Evolutionary conservation across 306 rosid genomes (phyloP).

Genomic region (Dryas octopetala): DNA sequence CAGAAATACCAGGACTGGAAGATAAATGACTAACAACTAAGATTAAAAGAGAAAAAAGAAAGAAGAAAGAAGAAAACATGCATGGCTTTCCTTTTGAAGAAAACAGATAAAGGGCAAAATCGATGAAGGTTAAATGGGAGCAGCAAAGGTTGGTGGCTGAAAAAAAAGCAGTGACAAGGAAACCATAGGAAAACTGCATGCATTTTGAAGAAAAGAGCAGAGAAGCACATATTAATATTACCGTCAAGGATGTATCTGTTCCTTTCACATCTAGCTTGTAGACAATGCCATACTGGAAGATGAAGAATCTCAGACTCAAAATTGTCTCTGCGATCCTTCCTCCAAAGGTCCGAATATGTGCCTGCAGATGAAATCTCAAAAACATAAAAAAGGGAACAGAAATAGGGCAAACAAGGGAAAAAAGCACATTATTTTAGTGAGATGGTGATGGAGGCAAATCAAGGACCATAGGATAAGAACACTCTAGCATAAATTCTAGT

Average conservation of each 20-base stretch:
- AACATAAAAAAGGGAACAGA: background rate
- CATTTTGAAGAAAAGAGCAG: background rate
- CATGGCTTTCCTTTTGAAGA: background rate
- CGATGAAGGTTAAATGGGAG: background rate
- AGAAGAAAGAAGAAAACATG: background rate
- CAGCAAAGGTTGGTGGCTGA: background rate
- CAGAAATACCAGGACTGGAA: no score
- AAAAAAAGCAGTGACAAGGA: background rate
- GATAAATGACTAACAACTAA: background rate
- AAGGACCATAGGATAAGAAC: background rate
- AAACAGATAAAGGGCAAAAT: background rate
- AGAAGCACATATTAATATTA: constrained; percentile 26
- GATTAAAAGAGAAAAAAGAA: background rate
- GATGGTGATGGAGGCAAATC: background rate
- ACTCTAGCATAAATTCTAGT: background rate
- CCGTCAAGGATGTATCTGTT: constrained; percentile 73
- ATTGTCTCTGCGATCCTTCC: constrained; percentile 86
- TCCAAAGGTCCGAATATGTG: constrained; percentile 68
- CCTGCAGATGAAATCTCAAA: constrained; percentile 40
- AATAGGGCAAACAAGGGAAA: background rate
- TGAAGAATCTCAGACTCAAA: constrained; percentile 82
- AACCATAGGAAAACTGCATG: background rate
- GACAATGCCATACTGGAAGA: constrained; percentile 92
- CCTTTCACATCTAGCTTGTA: constrained; percentile 72
- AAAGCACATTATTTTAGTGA: background rate